Base-by-base conservation (phyloP, 2,329 filamentous ascomycete genomes). In the Calonectria multiphialidica region DNA sequence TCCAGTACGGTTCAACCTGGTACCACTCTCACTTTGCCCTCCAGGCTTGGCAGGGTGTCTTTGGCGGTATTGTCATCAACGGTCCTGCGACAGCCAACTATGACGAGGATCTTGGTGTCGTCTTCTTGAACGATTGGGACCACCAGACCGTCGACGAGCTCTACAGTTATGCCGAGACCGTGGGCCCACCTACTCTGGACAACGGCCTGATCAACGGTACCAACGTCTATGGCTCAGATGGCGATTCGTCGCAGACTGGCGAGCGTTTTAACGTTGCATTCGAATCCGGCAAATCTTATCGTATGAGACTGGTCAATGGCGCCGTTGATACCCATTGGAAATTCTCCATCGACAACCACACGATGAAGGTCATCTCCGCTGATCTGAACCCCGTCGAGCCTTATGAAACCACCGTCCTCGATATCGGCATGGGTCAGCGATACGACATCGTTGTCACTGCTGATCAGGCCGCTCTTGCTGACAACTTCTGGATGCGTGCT, bases 51-150 rank as follows among this genome's bases (percentile, higher is more conserved):
- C 86, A 92, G 68, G 92, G 92, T 1, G 82, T 93, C 0, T 84
- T 89, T 33, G 92, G 92, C 0, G 87, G 86, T 2, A 89, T 94
- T 42, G 82, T 93, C 21, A 90, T 93, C 75, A 86, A 92, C 63
- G 91, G 91, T 0, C 91, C 91, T 0, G 86, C 87, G 0, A 88
- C 88, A 3, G 84, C 87, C 18, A 86, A 90, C 76, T 93, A 92
- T 76, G 91, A 94, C 71, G 85, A 88, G 64, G 92, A 94, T 77
- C 83, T 93, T 0, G 92, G 92, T 3, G 82, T 86, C 9, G 76
- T 93, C 2, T 85, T 91, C 25, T 78, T 93, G 7, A 88, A 86
- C 18, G 91, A 93, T 76, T 93, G 90, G 89, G 87, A 87, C 74
- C 88, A 90, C 72, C 66, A 76, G 33, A 86, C 84, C 0, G 82